These are phyloP conservation scores for Myriosclerotinia scirpicola DNA, from an alignment of 2,329 filamentous ascomycete species.

Conservation along the genomic window DNA sequence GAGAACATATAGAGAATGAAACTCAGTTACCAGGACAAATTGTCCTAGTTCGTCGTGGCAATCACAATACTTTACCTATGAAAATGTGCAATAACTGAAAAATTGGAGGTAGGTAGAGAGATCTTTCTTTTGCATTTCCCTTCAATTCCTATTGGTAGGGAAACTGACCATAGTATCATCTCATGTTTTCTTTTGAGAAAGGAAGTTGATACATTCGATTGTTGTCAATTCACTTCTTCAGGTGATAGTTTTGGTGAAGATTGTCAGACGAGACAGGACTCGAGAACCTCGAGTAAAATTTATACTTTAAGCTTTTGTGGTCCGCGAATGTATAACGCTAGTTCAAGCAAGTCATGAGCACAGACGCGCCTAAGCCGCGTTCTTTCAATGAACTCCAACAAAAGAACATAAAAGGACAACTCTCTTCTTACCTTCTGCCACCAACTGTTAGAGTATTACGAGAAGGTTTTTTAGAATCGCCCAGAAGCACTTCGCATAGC, in stretches of 20 bases:
- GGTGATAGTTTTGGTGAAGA: neutral
- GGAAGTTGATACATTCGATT: neutral
- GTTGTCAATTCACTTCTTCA: neutral
- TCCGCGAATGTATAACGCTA: constrained; percentile 10
- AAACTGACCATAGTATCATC: neutral
- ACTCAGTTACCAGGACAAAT: constrained; percentile 58
- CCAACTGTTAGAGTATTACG: constrained; percentile 6
- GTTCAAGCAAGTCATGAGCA: constrained; percentile 8
- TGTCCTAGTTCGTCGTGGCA: constrained; percentile 41
- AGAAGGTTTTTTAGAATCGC: neutral
- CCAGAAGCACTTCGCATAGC: constrained; percentile 1
- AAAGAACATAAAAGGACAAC: constrained; percentile 19
- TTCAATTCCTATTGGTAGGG: neutral
- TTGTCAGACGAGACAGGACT: neutral
- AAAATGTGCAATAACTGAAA: constrained; percentile 9
- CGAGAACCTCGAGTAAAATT: constrained; percentile 14
- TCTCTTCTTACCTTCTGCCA: constrained; percentile 7
- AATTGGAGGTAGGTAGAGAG: neutral
- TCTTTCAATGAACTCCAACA: constrained; percentile 20
- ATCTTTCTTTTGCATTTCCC: neutral
- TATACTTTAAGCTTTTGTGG: constrained; percentile 18
- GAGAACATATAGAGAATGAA: constrained; percentile 66
- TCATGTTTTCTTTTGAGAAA: neutral
- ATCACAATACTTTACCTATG: constrained; percentile 24
- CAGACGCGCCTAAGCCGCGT: constrained; percentile 20